Percentiles rank a stretch among this genome's conserved stretches.
These are phyloP conservation scores for Helichrysum umbraculigerum DNA, from an alignment of 129 eudicot genomes.

Conservation along the genomic window DNA sequence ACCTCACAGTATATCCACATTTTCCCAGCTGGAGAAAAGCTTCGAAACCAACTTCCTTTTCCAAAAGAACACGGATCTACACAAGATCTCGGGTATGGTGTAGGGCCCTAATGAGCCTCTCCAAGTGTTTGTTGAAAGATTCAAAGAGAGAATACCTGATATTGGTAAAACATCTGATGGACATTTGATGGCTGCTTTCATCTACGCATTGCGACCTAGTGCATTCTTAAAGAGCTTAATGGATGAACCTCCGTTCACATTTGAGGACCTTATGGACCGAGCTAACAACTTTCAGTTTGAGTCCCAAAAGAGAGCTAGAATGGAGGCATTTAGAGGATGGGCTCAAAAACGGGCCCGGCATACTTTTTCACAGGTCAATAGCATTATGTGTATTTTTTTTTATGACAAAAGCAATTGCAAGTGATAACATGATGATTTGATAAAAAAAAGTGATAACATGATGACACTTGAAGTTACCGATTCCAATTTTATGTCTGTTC, in stretches of 20 bases:
- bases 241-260: background rate
- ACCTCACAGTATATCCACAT: background rate
- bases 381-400: background rate
- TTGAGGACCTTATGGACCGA: background rate
- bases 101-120: conserved; percentile 3
- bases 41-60: background rate
- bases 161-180: background rate
- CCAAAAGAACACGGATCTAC: background rate
- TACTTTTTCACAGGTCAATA: background rate
- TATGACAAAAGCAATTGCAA: background rate
- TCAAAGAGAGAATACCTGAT: background rate
- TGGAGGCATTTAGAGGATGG: background rate
- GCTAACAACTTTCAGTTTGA: background rate
- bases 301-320: background rate
- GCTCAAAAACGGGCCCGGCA: background rate
- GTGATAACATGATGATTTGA: background rate
- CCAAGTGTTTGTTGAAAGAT: background rate
- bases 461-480: background rate
- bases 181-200: background rate
- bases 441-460: background rate
- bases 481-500: background rate
- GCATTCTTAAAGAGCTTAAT: background rate
- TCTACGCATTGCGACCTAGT: background rate
- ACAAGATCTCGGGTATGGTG: background rate
- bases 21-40: background rate